phyloP scores from a whole-genome alignment of 169 alveolate genomes.

The Eimeria maxima region DNA sequence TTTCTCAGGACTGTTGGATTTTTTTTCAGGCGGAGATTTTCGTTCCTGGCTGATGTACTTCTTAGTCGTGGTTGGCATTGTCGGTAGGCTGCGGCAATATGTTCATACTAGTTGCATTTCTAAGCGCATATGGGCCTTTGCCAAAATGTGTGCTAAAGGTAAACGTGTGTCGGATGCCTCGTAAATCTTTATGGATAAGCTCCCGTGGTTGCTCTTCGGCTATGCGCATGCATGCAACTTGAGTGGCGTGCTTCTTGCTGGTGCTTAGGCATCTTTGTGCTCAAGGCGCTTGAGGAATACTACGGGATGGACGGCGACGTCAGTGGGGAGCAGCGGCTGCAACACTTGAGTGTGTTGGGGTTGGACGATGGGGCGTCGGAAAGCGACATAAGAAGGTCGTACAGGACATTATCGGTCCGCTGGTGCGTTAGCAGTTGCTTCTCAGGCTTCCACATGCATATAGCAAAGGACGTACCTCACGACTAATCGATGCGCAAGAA shows the following conservation, averaged over 20 bases:
- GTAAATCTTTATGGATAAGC: too few relatives aligned
- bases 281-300: constrained; percentile 77
- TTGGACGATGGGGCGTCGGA: constrained; percentile 74
- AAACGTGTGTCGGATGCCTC: background rate
- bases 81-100: constrained; percentile 13
- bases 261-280: constrained; percentile 67
- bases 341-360: constrained; percentile 58
- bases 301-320: constrained; percentile 66
- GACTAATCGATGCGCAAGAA: too few relatives aligned
- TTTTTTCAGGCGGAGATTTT: constrained; percentile 10
- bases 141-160: background rate
- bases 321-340: constrained; percentile 67
- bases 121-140: background rate
- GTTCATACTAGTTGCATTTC: too few relatives aligned
- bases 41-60: constrained; percentile 49
- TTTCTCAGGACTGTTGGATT: background rate
- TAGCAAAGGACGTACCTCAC: background rate
- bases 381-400: constrained; percentile 60
- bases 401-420: constrained; percentile 75
- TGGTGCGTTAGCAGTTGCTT: constrained; percentile 17
- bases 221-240: background rate
- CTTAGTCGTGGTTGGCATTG: background rate
- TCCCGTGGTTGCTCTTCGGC: background rate
- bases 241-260: background rate
- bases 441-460: background rate